Conservation (phyloP, 192 early-diverging fungal species). For the Ambispora gerdemannii region DNA sequence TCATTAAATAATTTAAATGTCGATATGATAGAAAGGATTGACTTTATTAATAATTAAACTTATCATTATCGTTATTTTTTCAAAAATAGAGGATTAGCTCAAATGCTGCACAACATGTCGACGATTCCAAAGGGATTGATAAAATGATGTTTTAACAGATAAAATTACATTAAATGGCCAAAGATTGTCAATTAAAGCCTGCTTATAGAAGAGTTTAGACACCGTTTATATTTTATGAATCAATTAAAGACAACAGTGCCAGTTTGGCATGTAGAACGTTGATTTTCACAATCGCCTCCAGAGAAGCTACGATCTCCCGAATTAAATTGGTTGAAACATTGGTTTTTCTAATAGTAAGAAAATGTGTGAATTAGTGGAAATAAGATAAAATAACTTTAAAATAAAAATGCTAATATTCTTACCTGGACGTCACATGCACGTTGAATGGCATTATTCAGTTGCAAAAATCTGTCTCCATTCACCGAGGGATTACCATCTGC, state of each 20-base stretch:
- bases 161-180: too few relatives aligned
- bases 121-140: too few relatives aligned
- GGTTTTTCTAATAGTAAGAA: slow-evolving; percentile 1
- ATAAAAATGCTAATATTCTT: background rate
- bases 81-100: too few relatives aligned
- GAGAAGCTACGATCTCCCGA: background rate
- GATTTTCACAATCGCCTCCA: background rate
- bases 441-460: background rate
- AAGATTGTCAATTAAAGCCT: too few relatives aligned
- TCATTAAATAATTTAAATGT: too few relatives aligned
- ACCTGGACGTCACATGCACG: slow-evolving; percentile 22
- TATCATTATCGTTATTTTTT: too few relatives aligned
- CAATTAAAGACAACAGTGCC: slow-evolving; percentile 15
- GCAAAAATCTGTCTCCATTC: background rate
- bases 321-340: slow-evolving; percentile 10
- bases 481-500: background rate
- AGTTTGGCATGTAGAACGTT: background rate
- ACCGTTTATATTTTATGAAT: too few relatives aligned
- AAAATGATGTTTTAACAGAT: too few relatives aligned
- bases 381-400: background rate
- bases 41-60: too few relatives aligned
- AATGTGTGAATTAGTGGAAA: background rate
- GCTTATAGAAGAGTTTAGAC: too few relatives aligned
- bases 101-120: too few relatives aligned
- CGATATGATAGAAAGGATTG: too few relatives aligned